Evolutionary conservation across 1,284 basidiomycete species (phyloP).

Genomic region (Phellopilus nigrolimitatus): DNA sequence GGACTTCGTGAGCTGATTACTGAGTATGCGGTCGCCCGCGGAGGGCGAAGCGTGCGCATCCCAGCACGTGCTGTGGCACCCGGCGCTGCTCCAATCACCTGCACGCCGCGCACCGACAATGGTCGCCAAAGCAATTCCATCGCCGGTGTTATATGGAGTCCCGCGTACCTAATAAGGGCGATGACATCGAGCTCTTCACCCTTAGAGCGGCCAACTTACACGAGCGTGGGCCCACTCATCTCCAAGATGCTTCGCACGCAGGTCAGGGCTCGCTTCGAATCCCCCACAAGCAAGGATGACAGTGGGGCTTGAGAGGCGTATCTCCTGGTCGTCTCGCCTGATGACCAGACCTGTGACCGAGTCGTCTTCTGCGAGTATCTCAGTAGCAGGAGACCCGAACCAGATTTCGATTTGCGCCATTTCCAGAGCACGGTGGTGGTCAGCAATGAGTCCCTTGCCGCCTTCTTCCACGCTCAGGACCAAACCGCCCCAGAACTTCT

Average conservation of each 20-base stretch:
- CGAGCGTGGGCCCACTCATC: conserved; percentile 50
- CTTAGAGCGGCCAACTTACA: conserved; percentile 31
- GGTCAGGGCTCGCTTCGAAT: conserved; percentile 50
- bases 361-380: conserved; percentile 35
- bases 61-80: conserved; percentile 69
- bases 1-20: conserved; percentile 68
- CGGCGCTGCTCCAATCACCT: conserved; percentile 48
- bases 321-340: conserved; percentile 32
- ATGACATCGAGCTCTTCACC: background rate
- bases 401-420: conserved; percentile 46
- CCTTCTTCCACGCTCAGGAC: conserved; percentile 51
- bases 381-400: conserved; percentile 48
- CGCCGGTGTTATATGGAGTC: conserved; percentile 63
- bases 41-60: conserved; percentile 56
- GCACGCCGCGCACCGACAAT: conserved; percentile 47
- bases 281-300: no score
- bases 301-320: no score
- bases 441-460: conserved; percentile 62
- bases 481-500: conserved; percentile 67
- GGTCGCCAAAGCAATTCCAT: conserved; percentile 50
- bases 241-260: conserved; percentile 52
- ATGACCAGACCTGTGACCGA: conserved; percentile 43
- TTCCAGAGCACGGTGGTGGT: conserved; percentile 47
- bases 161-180: conserved; percentile 49
- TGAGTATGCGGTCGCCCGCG: conserved; percentile 49